Conservation (phyloP, 2,329 filamentous ascomycete species). For the Penicillium sp. region DNA sequence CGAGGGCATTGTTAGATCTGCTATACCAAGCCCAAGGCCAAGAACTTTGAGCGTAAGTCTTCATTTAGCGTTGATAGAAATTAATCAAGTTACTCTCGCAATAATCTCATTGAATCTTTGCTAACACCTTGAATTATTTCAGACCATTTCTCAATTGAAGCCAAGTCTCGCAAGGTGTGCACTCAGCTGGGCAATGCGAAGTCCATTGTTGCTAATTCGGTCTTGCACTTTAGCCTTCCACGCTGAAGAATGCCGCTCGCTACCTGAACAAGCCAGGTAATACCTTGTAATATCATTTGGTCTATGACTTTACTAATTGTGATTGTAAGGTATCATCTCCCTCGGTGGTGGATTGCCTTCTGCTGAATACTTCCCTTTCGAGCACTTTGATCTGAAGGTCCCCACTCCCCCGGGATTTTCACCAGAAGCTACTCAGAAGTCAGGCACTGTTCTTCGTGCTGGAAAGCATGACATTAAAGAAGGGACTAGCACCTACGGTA, state of each 20-base stretch:
- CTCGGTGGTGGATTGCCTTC: conserved; percentile 90
- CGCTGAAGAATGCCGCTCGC: conserved; percentile 79
- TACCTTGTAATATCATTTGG: background rate
- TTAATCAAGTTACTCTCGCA: background rate
- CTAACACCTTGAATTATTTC: background rate
- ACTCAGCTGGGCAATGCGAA: background rate
- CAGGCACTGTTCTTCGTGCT: conserved; percentile 62
- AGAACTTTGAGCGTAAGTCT: conserved; percentile 77
- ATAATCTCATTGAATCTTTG: background rate
- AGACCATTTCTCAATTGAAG: conserved; percentile 63
- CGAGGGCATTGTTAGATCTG: conserved; percentile 33
- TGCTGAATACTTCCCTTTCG: conserved; percentile 88
- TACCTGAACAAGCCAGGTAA: conserved; percentile 71
- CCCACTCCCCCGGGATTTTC: conserved; percentile 69
- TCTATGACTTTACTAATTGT: background rate
- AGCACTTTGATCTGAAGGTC: conserved; percentile 71
- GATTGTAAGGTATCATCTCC: conserved; percentile 67
- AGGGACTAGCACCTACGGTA: conserved; percentile 56
- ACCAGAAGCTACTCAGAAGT: conserved; percentile 62
- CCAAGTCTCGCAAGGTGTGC: conserved; percentile 49
- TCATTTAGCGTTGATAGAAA: background rate
- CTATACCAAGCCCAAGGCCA: conserved; percentile 69
- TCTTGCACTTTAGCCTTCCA: conserved; percentile 54
- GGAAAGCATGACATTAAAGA: conserved; percentile 81
- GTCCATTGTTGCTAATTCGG: background rate